Evolutionary conservation across 139 green algal species (phyloP), one percentile per base, ranked within the genome.

Genomic region (Zygnema circumcarinatum): DNA sequence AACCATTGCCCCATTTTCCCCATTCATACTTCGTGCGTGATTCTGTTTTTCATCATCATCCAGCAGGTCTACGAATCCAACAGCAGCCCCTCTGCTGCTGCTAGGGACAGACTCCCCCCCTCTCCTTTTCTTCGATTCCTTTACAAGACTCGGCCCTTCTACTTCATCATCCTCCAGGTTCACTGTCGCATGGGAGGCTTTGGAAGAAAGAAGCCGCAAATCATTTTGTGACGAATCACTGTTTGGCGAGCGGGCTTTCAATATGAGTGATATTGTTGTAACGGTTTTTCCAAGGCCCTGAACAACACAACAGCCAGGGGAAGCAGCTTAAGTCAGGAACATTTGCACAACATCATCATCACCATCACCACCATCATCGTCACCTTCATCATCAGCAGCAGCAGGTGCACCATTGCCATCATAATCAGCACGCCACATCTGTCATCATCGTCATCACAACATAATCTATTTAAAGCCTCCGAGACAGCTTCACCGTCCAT

Each of bases 241-340:
- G 16, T 62, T 62, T 7, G 47, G 69, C 3, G 69, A 39, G 11
- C 69, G 3, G 16, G 35, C 69, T 41, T 78, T 78, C 83, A 92
- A 36, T 54, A 92, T 90, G 33, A 92, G 73, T 0, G 83, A 67
- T 1, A 92, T 84, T 2, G 78, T 89, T 16, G 76, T 81, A 1
- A 92, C 39, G 2, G 88, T 92, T 81, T 92, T 92, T 7, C 88
- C 88, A 29, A 92, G 74, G 2, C 88, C 88, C 91, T 96, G 91
- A 40, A n/a, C n/a, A n/a, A n/a, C n/a, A n/a, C n/a, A n/a, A n/a
- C n/a, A n/a, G n/a, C n/a, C n/a, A 68, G 76, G 69, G 56, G 56
- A 42, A 84, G 47, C 76, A 40, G 69, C 69, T 29, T 81, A 81
- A 81, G 25, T 81, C n/a, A 25, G 32, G 73, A 81, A 81, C n/a